These are phyloP conservation scores for Curvularia eragrostidis DNA, from an alignment of 2,329 filamentous ascomycete genomes.

Conservation along the genomic window DNA sequence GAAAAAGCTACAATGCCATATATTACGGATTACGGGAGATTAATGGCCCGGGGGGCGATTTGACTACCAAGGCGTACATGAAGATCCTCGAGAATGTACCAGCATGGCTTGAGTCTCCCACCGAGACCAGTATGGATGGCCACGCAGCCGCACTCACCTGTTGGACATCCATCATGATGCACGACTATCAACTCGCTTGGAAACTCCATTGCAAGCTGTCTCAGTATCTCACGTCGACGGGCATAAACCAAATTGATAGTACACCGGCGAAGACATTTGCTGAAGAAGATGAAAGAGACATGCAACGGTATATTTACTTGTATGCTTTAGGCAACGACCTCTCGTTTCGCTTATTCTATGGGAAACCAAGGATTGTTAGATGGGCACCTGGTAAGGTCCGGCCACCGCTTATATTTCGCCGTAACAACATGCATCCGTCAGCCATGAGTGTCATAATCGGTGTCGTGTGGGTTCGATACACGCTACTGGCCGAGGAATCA, in stretches of 20 bases:
- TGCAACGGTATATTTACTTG: conserved; percentile 32
- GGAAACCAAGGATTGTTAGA: conserved; percentile 32
- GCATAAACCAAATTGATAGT: conserved; percentile 32
- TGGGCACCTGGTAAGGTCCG: conserved; percentile 29
- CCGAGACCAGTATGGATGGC: conserved; percentile 27
- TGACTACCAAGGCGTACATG: conserved; percentile 32
- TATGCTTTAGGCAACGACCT: conserved; percentile 33
- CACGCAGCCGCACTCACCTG: conserved; percentile 30
- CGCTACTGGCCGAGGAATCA: conserved; percentile 27
- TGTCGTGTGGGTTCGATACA: conserved; percentile 33
- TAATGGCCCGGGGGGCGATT: conserved; percentile 22
- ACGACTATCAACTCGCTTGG: conserved; percentile 41
- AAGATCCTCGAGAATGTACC: conserved; percentile 38
- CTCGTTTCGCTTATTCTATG: conserved; percentile 38
- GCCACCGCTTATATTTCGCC: conserved; percentile 28
- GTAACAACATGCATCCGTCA: conserved; percentile 27
- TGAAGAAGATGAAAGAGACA: conserved; percentile 31
- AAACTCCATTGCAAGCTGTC: conserved; percentile 40
- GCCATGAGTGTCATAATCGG: conserved; percentile 21
- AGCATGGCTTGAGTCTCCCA: conserved; percentile 31
- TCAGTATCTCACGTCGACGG: conserved; percentile 28
- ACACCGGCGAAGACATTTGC: conserved; percentile 26
- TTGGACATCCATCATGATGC: conserved; percentile 36
- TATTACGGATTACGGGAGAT: conserved; percentile 32
- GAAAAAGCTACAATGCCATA: conserved; percentile 30